Evolutionary conservation across 148 eudicot genomes (phyloP).

Genomic region (Oxyria digyna): DNA sequence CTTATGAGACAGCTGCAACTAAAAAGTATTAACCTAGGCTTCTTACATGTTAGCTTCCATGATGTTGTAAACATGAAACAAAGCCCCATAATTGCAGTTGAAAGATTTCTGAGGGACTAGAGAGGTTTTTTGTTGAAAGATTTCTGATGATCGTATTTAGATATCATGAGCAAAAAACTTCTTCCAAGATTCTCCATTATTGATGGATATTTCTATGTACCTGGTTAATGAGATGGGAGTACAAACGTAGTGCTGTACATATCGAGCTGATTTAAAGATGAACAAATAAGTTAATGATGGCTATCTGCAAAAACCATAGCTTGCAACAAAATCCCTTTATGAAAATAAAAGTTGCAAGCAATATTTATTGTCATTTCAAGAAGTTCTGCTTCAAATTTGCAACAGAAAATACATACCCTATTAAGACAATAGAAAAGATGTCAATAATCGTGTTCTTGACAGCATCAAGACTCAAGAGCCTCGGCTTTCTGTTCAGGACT

Average conservation of each 20-base stretch:
- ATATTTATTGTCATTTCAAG: neutral
- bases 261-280: constrained; percentile 44
- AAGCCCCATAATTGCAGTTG: constrained; percentile 71
- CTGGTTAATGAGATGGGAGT: constrained; percentile 66
- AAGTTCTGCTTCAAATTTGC: neutral
- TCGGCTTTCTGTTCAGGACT: constrained; percentile 50
- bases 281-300: neutral
- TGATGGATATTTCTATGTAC: constrained; percentile 18
- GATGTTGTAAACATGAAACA: constrained; percentile 78
- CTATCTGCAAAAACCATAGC: neutral
- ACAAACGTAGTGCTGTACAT: constrained; percentile 54
- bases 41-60: constrained; percentile 86
- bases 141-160: constrained; percentile 31
- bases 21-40: constrained; percentile 19
- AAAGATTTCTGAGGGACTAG: constrained; percentile 63
- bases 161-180: neutral
- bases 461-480: constrained; percentile 53
- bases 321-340: no score
- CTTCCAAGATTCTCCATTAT: neutral
- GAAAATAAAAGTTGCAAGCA: neutral
- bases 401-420: constrained; percentile 41
- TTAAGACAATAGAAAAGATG: constrained; percentile 54
- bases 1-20: constrained; percentile 68
- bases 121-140: constrained; percentile 90
- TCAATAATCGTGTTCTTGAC: constrained; percentile 56